Percentiles rank a stretch among this genome's conserved stretches.
Conservation (phyloP, 176 grass and related monocot species). For the Saccharum officinarum region DNA sequence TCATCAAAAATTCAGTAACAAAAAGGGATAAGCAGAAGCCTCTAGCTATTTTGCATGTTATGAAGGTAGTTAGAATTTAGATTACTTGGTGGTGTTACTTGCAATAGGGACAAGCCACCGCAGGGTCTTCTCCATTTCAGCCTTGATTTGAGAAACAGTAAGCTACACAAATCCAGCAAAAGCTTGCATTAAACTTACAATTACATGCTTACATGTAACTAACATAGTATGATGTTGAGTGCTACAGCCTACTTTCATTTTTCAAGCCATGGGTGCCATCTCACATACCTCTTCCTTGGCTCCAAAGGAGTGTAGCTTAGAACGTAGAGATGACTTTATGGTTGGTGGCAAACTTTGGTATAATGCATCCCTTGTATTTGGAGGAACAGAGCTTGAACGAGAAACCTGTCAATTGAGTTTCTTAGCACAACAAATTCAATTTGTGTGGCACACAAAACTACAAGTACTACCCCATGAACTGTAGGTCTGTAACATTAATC, state of each 20-base stretch:
- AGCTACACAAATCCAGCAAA: constrained; percentile 54
- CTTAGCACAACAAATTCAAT: constrained; percentile 21
- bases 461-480: constrained; percentile 5
- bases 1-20: constrained; percentile 34
- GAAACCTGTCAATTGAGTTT: constrained; percentile 61
- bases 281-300: constrained; percentile 82
- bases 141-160: constrained; percentile 78
- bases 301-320: constrained; percentile 65
- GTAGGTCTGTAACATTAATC: constrained; percentile 28
- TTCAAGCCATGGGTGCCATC: constrained; percentile 15
- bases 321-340: constrained; percentile 81
- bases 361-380: constrained; percentile 87
- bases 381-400: constrained; percentile 85
- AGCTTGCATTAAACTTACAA: constrained; percentile 27
- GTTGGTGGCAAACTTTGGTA: constrained; percentile 86
- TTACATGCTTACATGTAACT: constrained; percentile 21
- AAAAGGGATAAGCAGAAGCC: constrained; percentile 8
- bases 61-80: constrained; percentile 31
- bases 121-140: constrained; percentile 90
- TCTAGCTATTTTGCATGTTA: constrained; percentile 32
- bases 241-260: constrained; percentile 22
- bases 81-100: constrained; percentile 97
- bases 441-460: constrained; percentile 5
- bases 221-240: constrained; percentile 6
- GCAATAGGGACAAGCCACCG: constrained; percentile 87